A percentile compares a stretch with the other conserved stretches of the same genome.
Evolutionary conservation across 768 basidiomycete species (phyloP).

Genomic region (Podaxis carcinomalis): DNA sequence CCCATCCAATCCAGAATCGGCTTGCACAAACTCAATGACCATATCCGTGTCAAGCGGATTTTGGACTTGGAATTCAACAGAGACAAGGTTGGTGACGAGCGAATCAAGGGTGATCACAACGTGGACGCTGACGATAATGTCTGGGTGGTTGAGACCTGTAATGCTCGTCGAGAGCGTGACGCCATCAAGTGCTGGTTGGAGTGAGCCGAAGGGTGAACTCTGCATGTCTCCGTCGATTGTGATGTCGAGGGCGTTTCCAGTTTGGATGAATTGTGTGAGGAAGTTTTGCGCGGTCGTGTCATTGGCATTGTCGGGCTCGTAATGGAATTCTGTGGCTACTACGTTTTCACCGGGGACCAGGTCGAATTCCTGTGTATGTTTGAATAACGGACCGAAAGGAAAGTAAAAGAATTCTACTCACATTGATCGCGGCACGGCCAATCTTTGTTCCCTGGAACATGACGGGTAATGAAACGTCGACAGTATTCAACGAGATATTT

Average conservation of each 20-base stretch:
- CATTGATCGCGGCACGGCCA: slow-evolving; percentile 55
- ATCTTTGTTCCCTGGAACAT: slow-evolving; percentile 51
- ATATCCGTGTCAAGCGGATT: slow-evolving; percentile 60
- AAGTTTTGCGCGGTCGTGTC: slow-evolving; percentile 64
- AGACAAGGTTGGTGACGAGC: slow-evolving; percentile 45
- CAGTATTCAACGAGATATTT: slow-evolving; percentile 59
- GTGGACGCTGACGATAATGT: slow-evolving; percentile 52
- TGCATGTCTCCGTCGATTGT: slow-evolving; percentile 54
- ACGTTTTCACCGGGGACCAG: slow-evolving; percentile 55
- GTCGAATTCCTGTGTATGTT: slow-evolving; percentile 40
- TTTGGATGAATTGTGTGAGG: slow-evolving; percentile 56
- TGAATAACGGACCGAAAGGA: slow-evolving; percentile 1
- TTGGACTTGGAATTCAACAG: slow-evolving; percentile 49
- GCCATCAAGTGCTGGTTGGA: slow-evolving; percentile 51
- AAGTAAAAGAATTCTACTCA: slow-evolving; percentile 24
- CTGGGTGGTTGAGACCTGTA: slow-evolving; percentile 46
- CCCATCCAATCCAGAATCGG: slow-evolving; percentile 48
- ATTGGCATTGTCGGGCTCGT: slow-evolving; percentile 59
- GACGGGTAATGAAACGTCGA: slow-evolving; percentile 54
- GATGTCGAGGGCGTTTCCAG: slow-evolving; percentile 39
- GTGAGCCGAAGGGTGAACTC: slow-evolving; percentile 60
- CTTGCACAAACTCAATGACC: slow-evolving; percentile 52
- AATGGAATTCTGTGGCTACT: slow-evolving; percentile 59
- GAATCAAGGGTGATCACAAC: slow-evolving; percentile 49
- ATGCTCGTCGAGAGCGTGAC: slow-evolving; percentile 47